Evolutionary conservation across 2,329 filamentous ascomycete species (phyloP), one percentile per base, ranked within the genome.

Genomic region (Chaetomiaceae sp.): DNA sequence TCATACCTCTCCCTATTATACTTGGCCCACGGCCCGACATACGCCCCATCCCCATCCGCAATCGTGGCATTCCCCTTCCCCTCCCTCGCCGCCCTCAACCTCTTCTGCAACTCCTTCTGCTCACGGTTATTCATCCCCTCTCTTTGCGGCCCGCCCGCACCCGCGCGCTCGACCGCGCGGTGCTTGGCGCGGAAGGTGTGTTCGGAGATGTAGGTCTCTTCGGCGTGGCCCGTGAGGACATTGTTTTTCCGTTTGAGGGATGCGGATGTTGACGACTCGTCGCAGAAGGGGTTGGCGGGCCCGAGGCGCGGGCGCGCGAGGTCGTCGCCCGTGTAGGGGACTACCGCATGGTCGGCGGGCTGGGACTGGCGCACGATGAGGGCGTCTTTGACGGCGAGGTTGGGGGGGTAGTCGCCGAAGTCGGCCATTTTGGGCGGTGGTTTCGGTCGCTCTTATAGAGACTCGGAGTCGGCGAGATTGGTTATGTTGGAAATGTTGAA

Each of bases 21-120:
- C 67, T 80, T 85, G 8, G 94, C 95, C 95, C 95, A 99, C 0
- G 94, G 95, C 0, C 95, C 95, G 34, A 95, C 81, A 70, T 99
- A 99, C 42, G 91, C 86, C 50, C 86, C 87, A 7, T 90, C 84
- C 0, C 94, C 94, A 64, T 96, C 91, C 0, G 91, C 87, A 36
- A 96, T 79, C 17, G 85, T 83, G 38, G 90, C 83, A 67, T 92
- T 85, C 44, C 94, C 94, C 66, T 94, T 96, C 61, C 76, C 83
- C 70, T 97, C 91, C 56, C 94, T 80, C 62, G 85, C 88, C n/a
- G 84, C 77, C 44, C 87, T 78, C 69, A 90, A 74, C 54, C 75
- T 76, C 34, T 82, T 83, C 5, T 85, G 84, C 53, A 85, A 81
- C 59, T 88, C 87, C 70, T 95, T 96, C 25, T 81, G 75, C 12